Conservation (phyloP, 2,329 filamentous ascomycete genomes). For the Aspergillus glaucus region DNA sequence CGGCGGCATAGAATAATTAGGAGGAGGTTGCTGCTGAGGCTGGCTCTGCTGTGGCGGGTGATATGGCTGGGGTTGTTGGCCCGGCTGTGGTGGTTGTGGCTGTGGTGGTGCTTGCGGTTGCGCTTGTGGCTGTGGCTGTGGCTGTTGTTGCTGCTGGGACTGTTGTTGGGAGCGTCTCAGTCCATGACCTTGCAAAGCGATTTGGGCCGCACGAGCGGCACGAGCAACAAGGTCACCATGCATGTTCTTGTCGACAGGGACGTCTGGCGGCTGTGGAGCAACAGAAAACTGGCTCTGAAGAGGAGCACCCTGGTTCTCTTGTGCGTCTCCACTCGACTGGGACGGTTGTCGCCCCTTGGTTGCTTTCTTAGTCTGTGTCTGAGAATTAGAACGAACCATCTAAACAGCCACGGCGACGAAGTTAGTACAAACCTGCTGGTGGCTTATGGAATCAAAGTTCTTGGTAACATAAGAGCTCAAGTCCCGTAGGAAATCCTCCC, state of each 20-base stretch:
- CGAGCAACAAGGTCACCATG: slow-evolving; percentile 43
- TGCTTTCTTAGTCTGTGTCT: slow-evolving; percentile 31
- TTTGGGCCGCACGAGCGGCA: slow-evolving; percentile 43
- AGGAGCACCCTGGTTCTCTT: slow-evolving; percentile 29
- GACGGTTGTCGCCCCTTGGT: slow-evolving; percentile 32
- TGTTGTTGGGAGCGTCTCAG: slow-evolving; percentile 31
- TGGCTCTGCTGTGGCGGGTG: slow-evolving; percentile 14
- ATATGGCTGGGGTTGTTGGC: slow-evolving; percentile 10
- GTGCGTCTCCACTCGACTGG: slow-evolving; percentile 31
- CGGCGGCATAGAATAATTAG: slow-evolving; percentile 25
- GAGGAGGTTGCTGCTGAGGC: slow-evolving; percentile 17
- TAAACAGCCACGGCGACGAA: not conserved
- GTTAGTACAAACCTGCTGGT: slow-evolving; percentile 37
- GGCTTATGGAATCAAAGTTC: slow-evolving; percentile 48
- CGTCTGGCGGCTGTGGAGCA: slow-evolving; percentile 32
- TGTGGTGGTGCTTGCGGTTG: slow-evolving; percentile 13
- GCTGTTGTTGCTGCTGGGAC: slow-evolving; percentile 25
- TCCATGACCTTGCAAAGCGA: slow-evolving; percentile 41
- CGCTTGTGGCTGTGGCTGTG: slow-evolving; percentile 19
- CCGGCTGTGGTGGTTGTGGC: not conserved
- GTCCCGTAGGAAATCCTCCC: slow-evolving; percentile 58
- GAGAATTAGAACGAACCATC: slow-evolving; percentile 13
- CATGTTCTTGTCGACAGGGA: slow-evolving; percentile 35
- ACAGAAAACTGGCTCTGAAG: slow-evolving; percentile 39
- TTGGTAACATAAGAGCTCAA: slow-evolving; percentile 54